Conservation (phyloP, 129 eudicot genomes). For the Flaveria robusta region DNA sequence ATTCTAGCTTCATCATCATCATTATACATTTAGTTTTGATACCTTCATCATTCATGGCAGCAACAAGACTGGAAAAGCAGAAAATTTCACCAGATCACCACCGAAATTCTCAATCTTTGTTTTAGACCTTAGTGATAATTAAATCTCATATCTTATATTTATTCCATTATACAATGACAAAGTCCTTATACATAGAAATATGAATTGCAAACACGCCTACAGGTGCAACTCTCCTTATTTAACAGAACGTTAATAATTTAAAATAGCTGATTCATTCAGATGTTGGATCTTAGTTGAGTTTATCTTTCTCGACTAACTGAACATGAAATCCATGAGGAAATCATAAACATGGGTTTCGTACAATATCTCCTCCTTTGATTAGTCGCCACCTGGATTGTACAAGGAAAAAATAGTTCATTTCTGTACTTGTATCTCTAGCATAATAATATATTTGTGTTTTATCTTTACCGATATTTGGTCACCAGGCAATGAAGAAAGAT, state of each 20-base stretch:
- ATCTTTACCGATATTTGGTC: constrained; percentile 68
- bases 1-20: not conserved
- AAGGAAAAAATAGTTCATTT: constrained; percentile 20
- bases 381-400: constrained; percentile 49
- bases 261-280: not conserved
- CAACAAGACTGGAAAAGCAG: not conserved
- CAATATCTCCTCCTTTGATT: constrained; percentile 67
- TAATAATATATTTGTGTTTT: not conserved
- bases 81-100: not conserved
- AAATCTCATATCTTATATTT: not conserved
- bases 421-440: not conserved
- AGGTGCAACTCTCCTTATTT: not conserved
- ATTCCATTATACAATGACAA: not conserved
- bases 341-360: constrained; percentile 76
- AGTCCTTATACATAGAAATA: not conserved
- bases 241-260: not conserved
- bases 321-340: constrained; percentile 79
- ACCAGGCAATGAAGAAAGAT: constrained; percentile 74
- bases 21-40: not conserved
- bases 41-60: not conserved
- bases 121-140: constrained; percentile 2
- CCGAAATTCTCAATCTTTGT: not conserved
- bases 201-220: not conserved
- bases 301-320: constrained; percentile 32
- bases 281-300: constrained; percentile 6